Evolutionary conservation across 2,329 filamentous ascomycete genomes (phyloP).

Genomic region (Colletotrichum somersetense): DNA sequence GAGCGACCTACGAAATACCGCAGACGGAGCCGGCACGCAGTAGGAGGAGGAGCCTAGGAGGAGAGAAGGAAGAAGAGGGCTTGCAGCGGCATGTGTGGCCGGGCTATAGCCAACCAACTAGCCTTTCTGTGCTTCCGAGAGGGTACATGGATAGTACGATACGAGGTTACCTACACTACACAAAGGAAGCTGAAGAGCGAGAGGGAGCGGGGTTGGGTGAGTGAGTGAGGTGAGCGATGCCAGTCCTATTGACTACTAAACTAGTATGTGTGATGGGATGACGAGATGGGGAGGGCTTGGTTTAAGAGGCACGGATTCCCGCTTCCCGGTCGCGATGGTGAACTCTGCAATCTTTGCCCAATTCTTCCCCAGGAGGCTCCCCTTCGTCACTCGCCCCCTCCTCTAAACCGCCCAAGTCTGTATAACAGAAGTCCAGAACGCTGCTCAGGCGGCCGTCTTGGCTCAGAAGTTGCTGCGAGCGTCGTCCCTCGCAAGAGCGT

Average conservation of each 20-base stretch:
- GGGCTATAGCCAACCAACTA: not conserved
- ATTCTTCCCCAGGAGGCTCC: too few relatives aligned
- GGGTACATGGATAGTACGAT: not conserved
- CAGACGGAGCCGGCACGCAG: conserved; percentile 3
- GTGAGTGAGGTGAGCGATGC: conserved; percentile 3
- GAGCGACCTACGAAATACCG: conserved; percentile 7
- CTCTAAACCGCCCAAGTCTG: not conserved
- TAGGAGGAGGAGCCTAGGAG: not conserved
- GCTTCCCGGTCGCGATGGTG: conserved; percentile 8
- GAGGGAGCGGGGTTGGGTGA: conserved; percentile 3
- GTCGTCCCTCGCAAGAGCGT: not conserved
- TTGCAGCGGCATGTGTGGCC: conserved; percentile 10
- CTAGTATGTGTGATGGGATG: too few relatives aligned
- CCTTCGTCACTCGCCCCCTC: too few relatives aligned
- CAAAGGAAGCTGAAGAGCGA: conserved; percentile 8
- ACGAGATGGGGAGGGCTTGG: not conserved
- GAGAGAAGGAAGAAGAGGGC: conserved; percentile 5
- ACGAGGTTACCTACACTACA: too few relatives aligned
- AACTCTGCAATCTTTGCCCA: not conserved
- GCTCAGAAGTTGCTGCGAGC: not conserved
- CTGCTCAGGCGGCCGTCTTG: not conserved
- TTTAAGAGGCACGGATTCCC: conserved; percentile 37
- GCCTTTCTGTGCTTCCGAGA: conserved; percentile 31
- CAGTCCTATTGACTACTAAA: not conserved
- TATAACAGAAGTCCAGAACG: not conserved